A percentile compares a stretch with the other conserved stretches of the same genome.
Evolutionary conservation across 805 yeast genomes (phyloP).

Genomic region (Kuraishia ogatae): DNA sequence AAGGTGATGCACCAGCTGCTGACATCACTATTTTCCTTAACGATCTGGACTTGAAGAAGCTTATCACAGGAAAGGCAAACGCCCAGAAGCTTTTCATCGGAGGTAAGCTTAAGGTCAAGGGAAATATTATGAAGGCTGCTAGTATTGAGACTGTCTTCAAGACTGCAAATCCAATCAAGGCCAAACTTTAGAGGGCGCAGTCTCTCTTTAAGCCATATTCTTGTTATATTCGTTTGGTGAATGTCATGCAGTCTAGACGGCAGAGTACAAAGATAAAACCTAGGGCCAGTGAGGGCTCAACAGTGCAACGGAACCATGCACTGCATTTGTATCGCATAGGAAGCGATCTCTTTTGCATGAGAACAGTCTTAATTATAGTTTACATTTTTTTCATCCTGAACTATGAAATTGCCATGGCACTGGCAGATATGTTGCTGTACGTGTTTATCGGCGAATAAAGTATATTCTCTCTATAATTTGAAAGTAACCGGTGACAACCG

Average conservation of each 20-base stretch:
- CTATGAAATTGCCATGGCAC: background rate
- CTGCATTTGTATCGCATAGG: background rate
- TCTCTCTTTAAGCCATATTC: background rate
- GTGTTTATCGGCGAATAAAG: background rate
- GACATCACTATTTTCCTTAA: constrained; percentile 59
- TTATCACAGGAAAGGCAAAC: constrained; percentile 71
- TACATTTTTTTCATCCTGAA: background rate
- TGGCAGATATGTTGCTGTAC: background rate
- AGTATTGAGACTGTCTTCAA: constrained; percentile 63
- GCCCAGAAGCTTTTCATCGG: constrained; percentile 79
- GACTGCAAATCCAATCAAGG: constrained; percentile 32
- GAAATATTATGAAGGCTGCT: constrained; percentile 87
- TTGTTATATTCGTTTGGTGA: background rate
- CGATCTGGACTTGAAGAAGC: constrained; percentile 63
- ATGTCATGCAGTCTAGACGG: background rate
- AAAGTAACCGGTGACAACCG: no score
- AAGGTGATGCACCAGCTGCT: constrained; percentile 31
- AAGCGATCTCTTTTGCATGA: background rate
- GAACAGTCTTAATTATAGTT: background rate
- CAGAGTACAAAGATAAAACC: background rate
- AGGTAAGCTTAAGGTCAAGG: constrained; percentile 81
- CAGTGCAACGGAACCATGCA: background rate
- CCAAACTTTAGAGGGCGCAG: constrained; percentile 27
- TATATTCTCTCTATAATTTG: background rate
- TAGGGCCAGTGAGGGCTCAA: background rate